Percentiles rank a stretch among this genome's conserved stretches.
Evolutionary conservation across 345 rosid genomes (phyloP).

Genomic region (Heritiera fomes): DNA sequence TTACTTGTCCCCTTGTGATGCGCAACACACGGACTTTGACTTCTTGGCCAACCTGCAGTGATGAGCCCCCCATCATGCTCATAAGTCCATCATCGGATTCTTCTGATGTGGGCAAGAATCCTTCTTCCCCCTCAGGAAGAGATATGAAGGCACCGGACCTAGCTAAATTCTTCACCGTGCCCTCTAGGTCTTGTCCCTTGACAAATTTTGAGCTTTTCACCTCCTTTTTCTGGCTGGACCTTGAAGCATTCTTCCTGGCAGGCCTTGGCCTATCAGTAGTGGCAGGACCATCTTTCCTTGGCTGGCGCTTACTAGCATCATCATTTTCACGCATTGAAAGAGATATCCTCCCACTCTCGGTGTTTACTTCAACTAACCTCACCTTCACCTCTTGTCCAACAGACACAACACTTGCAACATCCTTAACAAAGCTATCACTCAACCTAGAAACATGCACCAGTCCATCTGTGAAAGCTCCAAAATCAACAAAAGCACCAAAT

Average conservation of each 20-base stretch:
- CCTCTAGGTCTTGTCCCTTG: constrained; percentile 81
- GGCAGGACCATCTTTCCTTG: constrained; percentile 40
- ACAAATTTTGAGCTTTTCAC: constrained; percentile 54
- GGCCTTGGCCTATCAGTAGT: constrained; percentile 54
- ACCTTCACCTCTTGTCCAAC: constrained; percentile 90
- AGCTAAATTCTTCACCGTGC: constrained; percentile 70
- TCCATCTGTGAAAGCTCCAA: constrained; percentile 94
- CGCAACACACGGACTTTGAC: constrained; percentile 71
- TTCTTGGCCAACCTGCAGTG: constrained; percentile 71
- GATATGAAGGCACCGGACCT: constrained; percentile 82
- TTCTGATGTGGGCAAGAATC: constrained; percentile 76
- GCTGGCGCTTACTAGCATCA: constrained; percentile 48
- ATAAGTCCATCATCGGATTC: constrained; percentile 69
- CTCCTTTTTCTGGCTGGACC: constrained; percentile 51
- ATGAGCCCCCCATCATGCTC: constrained; percentile 65
- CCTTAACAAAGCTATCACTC: constrained; percentile 80
- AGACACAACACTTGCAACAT: constrained; percentile 73
- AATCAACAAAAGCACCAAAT: constrained; percentile 85
- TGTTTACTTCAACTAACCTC: constrained; percentile 73
- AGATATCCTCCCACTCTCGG: constrained; percentile 72
- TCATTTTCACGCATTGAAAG: constrained; percentile 78
- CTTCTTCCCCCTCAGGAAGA: constrained; percentile 89
- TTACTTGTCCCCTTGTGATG: constrained; percentile 68
- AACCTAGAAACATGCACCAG: constrained; percentile 84
- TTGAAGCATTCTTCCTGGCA: constrained; percentile 47